phyloP scores from a whole-genome alignment of 192 early-diverging fungal species.

The Phycomyces blakesleeanus region DNA sequence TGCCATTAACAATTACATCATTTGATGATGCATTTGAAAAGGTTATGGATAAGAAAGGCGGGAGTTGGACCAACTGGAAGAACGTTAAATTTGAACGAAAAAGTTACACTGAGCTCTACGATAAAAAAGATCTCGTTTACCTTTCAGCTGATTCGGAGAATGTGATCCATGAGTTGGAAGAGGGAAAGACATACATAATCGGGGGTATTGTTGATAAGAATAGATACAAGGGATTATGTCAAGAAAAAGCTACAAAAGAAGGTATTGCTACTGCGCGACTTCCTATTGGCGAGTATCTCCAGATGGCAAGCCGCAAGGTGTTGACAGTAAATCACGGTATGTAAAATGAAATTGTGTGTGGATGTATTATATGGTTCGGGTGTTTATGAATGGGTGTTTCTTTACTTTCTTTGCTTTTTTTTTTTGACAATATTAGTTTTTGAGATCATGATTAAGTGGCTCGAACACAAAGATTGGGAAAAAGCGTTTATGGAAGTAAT shows the following conservation, averaged over 20 bases:
- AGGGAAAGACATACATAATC: constrained; percentile 79
- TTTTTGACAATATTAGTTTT: too few relatives aligned
- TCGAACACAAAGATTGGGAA: constrained; percentile 81
- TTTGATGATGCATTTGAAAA: constrained; percentile 40
- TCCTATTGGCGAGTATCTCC: constrained; percentile 83
- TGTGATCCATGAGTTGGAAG: constrained; percentile 62
- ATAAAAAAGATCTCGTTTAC: constrained; percentile 72
- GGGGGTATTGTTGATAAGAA: constrained; percentile 97
- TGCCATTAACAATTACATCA: constrained; percentile 58
- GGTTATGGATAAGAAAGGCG: constrained; percentile 35
- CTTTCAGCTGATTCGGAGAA: constrained; percentile 87
- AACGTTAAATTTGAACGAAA: constrained; percentile 31
- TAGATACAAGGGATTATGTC: constrained; percentile 75
- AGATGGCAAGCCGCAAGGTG: constrained; percentile 77
- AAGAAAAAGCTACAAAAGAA: constrained; percentile 69
- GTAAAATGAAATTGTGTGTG: neutral
- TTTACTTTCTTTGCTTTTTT: too few relatives aligned
- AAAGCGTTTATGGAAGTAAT: constrained; percentile 86
- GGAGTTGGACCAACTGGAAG: constrained; percentile 34
- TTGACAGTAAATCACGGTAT: constrained; percentile 91
- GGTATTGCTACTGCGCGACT: constrained; percentile 75
- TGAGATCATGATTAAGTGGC: constrained; percentile 81
- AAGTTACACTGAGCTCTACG: constrained; percentile 37
- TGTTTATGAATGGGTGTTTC: too few relatives aligned
- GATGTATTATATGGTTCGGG: too few relatives aligned